Percentiles rank a stretch among this genome's conserved stretches.
phyloP scores from a whole-genome alignment of 116 monocot species.

The Posidonia oceanica region DNA sequence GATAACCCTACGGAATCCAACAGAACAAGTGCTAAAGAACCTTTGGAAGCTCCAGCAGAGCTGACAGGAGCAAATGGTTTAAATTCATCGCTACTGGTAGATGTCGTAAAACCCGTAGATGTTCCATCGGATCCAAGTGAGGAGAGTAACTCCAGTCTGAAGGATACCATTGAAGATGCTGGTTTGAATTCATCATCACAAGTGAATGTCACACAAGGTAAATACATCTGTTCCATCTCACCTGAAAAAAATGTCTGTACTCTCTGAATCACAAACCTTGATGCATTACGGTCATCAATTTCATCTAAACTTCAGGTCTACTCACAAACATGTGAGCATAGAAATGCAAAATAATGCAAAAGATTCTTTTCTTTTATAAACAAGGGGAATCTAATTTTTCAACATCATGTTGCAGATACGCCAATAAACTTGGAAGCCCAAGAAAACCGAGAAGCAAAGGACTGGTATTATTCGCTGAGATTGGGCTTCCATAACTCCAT shows the following conservation, averaged over 20 bases:
- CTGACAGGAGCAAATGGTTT: no score
- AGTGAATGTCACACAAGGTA: background rate
- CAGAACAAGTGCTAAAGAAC: no score
- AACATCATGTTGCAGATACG: background rate
- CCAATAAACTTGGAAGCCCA: background rate
- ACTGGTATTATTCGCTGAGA: background rate
- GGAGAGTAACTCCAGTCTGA: no score
- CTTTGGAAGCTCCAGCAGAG: no score
- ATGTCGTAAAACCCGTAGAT: background rate
- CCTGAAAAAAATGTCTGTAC: no score
- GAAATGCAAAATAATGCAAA: background rate
- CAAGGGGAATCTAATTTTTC: background rate
- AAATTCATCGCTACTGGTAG: background rate
- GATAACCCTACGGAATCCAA: no score
- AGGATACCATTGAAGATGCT: no score
- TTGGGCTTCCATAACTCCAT: background rate
- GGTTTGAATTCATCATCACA: background rate
- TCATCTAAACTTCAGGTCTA: background rate
- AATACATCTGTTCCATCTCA: background rate
- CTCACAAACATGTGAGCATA: background rate
- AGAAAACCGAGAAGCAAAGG: background rate
- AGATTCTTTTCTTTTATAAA: background rate
- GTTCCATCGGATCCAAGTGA: background rate
- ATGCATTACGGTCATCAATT: background rate
- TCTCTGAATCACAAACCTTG: background rate